Evolutionary conservation across 1,139 yeast species (phyloP).

Genomic region (Geotrichum candidum): DNA sequence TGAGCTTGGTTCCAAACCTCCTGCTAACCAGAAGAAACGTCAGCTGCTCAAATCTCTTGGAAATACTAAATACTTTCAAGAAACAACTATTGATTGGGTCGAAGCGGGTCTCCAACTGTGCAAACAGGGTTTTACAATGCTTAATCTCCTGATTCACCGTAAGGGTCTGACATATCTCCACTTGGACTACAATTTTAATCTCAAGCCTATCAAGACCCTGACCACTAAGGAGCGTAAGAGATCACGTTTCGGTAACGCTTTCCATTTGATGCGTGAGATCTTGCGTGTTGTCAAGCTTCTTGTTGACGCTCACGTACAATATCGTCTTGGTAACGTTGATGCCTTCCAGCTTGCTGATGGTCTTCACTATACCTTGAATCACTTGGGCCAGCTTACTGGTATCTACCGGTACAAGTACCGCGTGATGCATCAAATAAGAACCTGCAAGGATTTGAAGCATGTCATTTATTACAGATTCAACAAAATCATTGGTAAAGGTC

Average conservation of each 20-base stretch:
- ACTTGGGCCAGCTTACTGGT: constrained; percentile 93
- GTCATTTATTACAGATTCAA: constrained; percentile 82
- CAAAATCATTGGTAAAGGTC: constrained; percentile 83
- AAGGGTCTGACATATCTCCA: constrained; percentile 90
- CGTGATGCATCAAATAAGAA: constrained; percentile 96
- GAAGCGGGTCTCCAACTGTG: constrained; percentile 96
- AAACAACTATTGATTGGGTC: constrained; percentile 93
- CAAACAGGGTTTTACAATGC: constrained; percentile 90
- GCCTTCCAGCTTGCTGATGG: constrained; percentile 96
- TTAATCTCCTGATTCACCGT: constrained; percentile 81
- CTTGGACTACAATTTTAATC: constrained; percentile 88
- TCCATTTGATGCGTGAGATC: constrained; percentile 87
- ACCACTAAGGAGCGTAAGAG: constrained; percentile 95
- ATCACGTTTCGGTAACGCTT: constrained; percentile 94
- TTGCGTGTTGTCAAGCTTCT: constrained; percentile 72
- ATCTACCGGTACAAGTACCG: constrained; percentile 93
- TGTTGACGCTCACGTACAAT: constrained; percentile 93
- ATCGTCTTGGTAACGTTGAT: constrained; percentile 81
- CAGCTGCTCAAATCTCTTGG: constrained; percentile 63
- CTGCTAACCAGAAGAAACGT: constrained; percentile 44
- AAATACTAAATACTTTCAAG: constrained; percentile 81
- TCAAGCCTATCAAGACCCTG: constrained; percentile 92
- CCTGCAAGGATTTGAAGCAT: constrained; percentile 92
- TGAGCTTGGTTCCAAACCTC: constrained; percentile 46
- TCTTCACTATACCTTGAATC: constrained; percentile 79